Conservation (phyloP, 2,329 filamentous ascomycete species). For the Gaeumannomyces tritici region DNA sequence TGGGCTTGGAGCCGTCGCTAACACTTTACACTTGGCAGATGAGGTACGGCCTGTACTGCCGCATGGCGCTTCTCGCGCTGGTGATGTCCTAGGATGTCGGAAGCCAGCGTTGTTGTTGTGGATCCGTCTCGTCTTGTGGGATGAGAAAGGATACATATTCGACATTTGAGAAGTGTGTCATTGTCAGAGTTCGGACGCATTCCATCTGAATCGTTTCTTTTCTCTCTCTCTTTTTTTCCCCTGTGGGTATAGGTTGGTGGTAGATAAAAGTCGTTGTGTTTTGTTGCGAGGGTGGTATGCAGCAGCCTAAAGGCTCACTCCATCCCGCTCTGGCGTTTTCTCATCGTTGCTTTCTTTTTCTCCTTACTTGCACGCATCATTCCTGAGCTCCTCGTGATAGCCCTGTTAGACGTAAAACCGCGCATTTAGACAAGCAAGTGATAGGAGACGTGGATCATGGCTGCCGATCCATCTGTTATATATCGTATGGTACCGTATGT, state of each 20-base stretch:
- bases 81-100: constrained; percentile 53
- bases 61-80: constrained; percentile 92
- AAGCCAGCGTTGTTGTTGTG: neutral
- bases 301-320: neutral
- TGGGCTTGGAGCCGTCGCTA: constrained; percentile 21
- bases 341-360: neutral
- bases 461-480: constrained; percentile 9
- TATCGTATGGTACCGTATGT: constrained; percentile 6
- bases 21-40: constrained; percentile 52
- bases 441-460: neutral
- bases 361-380: neutral
- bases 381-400: neutral
- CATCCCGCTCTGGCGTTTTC: neutral
- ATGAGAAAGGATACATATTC: neutral
- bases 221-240: neutral
- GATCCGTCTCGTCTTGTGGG: neutral
- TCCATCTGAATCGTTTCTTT: constrained; percentile 1
- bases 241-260: neutral
- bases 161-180: neutral
- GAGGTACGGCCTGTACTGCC: constrained; percentile 94
- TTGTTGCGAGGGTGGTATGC: neutral
- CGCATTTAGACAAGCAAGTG: neutral
- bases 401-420: neutral
- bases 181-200: neutral
- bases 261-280: neutral